Conservation (phyloP, 768 basidiomycete species). For the Kondoa subrosea region DNA sequence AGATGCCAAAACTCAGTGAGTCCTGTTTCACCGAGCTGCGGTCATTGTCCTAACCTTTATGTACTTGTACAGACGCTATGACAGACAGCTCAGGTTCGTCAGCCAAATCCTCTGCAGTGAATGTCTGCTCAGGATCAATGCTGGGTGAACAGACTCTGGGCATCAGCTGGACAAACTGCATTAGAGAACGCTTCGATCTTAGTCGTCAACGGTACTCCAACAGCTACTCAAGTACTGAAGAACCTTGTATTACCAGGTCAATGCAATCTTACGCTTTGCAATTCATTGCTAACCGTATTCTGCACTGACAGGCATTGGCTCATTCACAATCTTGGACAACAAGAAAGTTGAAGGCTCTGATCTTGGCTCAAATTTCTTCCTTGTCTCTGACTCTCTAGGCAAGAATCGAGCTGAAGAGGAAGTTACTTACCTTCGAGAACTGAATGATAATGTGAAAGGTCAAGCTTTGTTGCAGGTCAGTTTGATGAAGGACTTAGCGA, state of each 20-base stretch:
- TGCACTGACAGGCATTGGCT: constrained; percentile 47
- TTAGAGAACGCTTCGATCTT: constrained; percentile 71
- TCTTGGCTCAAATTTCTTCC: constrained; percentile 91
- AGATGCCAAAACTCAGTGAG: constrained; percentile 47
- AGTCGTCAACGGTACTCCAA: constrained; percentile 61
- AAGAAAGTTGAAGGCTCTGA: constrained; percentile 49
- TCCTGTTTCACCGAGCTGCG: not conserved
- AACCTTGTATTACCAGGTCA: constrained; percentile 80
- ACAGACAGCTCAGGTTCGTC: constrained; percentile 70
- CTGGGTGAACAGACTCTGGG: constrained; percentile 57
- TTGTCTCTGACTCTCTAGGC: constrained; percentile 61
- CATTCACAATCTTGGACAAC: constrained; percentile 77
- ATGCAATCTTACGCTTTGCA: constrained; percentile 7
- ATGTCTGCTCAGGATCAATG: not conserved
- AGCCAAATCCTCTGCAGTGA: constrained; percentile 22
- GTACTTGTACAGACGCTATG: constrained; percentile 42
- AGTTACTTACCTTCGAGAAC: constrained; percentile 56
- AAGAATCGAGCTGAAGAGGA: constrained; percentile 63
- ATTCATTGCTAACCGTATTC: not conserved
- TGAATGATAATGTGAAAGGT: constrained; percentile 74
- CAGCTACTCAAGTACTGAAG: constrained; percentile 77
- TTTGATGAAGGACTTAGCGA: not conserved
- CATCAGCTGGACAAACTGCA: constrained; percentile 70
- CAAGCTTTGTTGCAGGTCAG: constrained; percentile 41
- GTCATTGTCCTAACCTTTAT: too few relatives aligned